phyloP scores from a whole-genome alignment of 2,329 filamentous ascomycete genomes.

The Colletotrichum camelliae region DNA sequence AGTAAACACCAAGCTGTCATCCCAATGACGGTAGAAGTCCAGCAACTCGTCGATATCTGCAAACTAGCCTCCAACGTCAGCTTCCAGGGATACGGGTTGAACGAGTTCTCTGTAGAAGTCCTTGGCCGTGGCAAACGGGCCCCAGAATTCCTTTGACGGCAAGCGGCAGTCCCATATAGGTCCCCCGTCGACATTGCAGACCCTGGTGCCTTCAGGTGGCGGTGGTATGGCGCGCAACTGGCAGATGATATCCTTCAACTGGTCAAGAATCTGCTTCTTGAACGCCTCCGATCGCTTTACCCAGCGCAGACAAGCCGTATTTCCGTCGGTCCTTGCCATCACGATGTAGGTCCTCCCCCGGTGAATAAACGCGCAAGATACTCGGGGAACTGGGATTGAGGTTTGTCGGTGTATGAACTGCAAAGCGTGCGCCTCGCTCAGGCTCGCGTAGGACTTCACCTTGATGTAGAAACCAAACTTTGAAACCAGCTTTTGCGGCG shows the following conservation, averaged over 20 bases:
- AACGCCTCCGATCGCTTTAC: constrained; percentile 20
- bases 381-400: constrained; percentile 46
- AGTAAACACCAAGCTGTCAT: neutral
- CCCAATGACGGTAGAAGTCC: neutral
- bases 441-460: constrained; percentile 30
- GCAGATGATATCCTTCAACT: constrained; percentile 23
- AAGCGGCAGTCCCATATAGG: constrained; percentile 29
- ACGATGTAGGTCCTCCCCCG: constrained; percentile 43
- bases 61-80: neutral
- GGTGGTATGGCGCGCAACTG: constrained; percentile 21
- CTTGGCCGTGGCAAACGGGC: constrained; percentile 25
- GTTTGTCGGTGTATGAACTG: constrained; percentile 40
- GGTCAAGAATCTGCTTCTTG: constrained; percentile 23
- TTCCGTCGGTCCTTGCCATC: constrained; percentile 42
- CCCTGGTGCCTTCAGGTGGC: neutral
- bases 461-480: constrained; percentile 33
- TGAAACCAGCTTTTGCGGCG: neutral
- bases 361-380: constrained; percentile 44
- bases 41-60: neutral
- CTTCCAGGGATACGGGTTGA: neutral
- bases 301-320: constrained; percentile 19
- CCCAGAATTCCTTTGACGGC: constrained; percentile 23
- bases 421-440: constrained; percentile 46
- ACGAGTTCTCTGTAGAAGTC: neutral
- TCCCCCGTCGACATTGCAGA: constrained; percentile 25